Conservation (phyloP, 495 filamentous ascomycete species). For the Ascodesmis nigricans region DNA sequence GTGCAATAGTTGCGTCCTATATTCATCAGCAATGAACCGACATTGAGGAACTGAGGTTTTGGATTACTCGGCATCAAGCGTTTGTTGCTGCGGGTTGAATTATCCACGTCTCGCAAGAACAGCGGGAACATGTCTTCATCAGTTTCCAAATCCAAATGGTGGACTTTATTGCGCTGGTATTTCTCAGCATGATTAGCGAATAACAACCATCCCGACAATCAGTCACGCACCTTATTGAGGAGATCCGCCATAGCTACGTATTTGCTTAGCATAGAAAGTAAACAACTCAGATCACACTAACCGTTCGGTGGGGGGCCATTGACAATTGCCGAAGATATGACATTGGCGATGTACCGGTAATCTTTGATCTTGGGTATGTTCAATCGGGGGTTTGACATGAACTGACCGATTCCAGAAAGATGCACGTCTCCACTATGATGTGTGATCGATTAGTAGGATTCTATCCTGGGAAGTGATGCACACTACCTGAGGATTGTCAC, state of each 20-base stretch:
- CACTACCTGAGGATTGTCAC: slow-evolving; percentile 63
- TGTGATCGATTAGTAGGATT: slow-evolving; percentile 3
- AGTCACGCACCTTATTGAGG: too few species aligned
- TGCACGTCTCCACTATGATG: slow-evolving; percentile 62
- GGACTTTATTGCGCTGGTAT: slow-evolving; percentile 78
- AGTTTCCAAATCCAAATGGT: slow-evolving; percentile 65
- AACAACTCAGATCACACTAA: slow-evolving; percentile 1
- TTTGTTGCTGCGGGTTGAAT: slow-evolving; percentile 74
- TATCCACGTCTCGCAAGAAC: slow-evolving; percentile 71
- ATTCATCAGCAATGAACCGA: slow-evolving; percentile 5
- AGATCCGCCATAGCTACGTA: slow-evolving; percentile 51
- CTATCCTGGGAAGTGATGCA: slow-evolving; percentile 1
- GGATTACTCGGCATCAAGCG: slow-evolving; percentile 66
- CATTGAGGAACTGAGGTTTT: too few species aligned
- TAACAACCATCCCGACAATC: too few species aligned
- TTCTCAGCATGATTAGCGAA: too few species aligned
- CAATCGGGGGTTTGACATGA: slow-evolving; percentile 71
- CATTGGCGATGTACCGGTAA: slow-evolving; percentile 75
- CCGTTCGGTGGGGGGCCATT: slow-evolving; percentile 71
- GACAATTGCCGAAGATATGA: slow-evolving; percentile 80
- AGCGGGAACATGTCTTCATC: slow-evolving; percentile 92
- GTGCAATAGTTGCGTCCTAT: slow-evolving; percentile 21
- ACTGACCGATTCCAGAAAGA: slow-evolving; percentile 75
- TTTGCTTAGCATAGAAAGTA: slow-evolving; percentile 2
- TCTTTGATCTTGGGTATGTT: slow-evolving; percentile 61